Base-by-base conservation (phyloP, 768 basidiomycete genomes). In the Auriscalpium microsporum region DNA sequence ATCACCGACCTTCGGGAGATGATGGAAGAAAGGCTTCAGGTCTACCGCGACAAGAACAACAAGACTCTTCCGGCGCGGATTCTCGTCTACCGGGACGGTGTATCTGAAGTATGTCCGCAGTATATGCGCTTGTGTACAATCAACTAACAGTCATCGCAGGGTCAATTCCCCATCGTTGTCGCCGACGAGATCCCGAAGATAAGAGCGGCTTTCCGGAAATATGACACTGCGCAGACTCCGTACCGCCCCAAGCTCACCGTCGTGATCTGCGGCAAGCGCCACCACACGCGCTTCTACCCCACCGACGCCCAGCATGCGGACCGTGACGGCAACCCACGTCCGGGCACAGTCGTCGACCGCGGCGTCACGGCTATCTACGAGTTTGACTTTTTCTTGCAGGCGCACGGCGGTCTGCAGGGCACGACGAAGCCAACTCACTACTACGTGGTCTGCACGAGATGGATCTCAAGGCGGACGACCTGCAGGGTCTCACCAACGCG, bases 51-150 rank as follows among this genome's bases (percentile, higher is more conserved):
- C 28, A 70, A 59, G 52, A 75, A 70, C 50, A 62, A 50, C 2
- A 68, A 67, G 10, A 62, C 50, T 19, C 69, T 81, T 17, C 79
- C 79, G 4, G 58, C 65, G 4, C 75, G 80, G 17, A 56, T 81
- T 48, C 54, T 81, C n/a, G 75, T 81, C n/a, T 81, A 78, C 61
- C 73, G 79, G 8, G 90, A 91, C 65, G 90, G 90, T 49, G 87
- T 91, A 33, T 89, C 87, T 2, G 88, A 90, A 71, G 87, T 85
- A 50, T 37, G 69, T 45, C 19, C 14, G 44, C 19, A 17, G 28
- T 37, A 35, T 54, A 16, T 33, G n/a, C 8, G 34, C 7, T 37
- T 37, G 35, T 57, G 4, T 42, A 42, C 13, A 13, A 42, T 42
- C 2, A 14, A 42, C 40, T 42, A 17, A 58, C 46, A 16, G 8